Percentiles rank a stretch among this genome's conserved stretches.
These are phyloP conservation scores for Neoboletus magnificus DNA, from an alignment of 768 basidiomycete species.

Conservation along the genomic window DNA sequence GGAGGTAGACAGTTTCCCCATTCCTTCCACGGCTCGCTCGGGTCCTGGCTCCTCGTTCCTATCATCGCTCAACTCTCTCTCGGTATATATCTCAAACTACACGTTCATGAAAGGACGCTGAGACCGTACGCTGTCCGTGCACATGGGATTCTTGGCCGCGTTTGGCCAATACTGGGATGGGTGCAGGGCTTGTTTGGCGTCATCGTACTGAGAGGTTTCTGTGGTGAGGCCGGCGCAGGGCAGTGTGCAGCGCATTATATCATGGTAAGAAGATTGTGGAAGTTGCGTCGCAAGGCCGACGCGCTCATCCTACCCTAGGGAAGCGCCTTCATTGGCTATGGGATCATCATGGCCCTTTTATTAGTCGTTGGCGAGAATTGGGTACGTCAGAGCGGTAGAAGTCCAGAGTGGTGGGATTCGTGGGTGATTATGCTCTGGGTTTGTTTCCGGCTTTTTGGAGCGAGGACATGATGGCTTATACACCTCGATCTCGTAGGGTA, in stretches of 20 bases:
- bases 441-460: constrained; percentile 18
- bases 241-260: constrained; percentile 91
- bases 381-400: constrained; percentile 64
- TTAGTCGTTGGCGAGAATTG: constrained; percentile 75
- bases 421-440: constrained; percentile 60
- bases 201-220: constrained; percentile 71
- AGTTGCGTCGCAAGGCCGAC: constrained; percentile 10
- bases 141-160: constrained; percentile 80
- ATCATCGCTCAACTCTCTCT: constrained; percentile 63
- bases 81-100: constrained; percentile 90
- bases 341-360: constrained; percentile 73
- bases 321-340: constrained; percentile 88
- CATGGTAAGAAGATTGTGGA: constrained; percentile 43
- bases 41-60: constrained; percentile 51
- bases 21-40: constrained; percentile 70
- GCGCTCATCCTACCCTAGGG: constrained; percentile 40
- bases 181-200: constrained; percentile 86
- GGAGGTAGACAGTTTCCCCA: constrained; percentile 71
- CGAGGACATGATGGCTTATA: background rate
- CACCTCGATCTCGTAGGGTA: constrained; percentile 6
- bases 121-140: constrained; percentile 66
- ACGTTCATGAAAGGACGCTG: constrained; percentile 74
- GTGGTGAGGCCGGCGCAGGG: constrained; percentile 63
- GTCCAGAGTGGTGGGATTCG: constrained; percentile 87
- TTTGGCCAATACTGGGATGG: constrained; percentile 86